phyloP scores from a whole-genome alignment of 441 rosid species.

The Pelargonium myrrhifolium region DNA sequence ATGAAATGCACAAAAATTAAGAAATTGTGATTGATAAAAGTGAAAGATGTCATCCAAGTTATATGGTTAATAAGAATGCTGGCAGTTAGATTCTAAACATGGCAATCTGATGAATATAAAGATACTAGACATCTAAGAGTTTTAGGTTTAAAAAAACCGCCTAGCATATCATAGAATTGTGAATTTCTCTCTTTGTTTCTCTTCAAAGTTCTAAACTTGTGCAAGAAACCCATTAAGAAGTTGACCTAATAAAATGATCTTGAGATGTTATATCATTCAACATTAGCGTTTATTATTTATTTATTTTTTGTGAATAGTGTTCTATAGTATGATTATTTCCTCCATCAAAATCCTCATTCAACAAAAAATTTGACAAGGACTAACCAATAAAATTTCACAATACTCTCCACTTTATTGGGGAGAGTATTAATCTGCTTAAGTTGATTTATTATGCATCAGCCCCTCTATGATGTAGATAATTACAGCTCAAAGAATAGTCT shows the following conservation, averaged over 20 bases:
- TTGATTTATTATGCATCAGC: neutral
- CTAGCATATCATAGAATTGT: neutral
- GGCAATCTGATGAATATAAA: neutral
- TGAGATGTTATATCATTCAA: neutral
- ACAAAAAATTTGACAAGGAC: neutral
- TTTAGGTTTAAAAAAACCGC: neutral
- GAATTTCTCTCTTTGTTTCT: neutral
- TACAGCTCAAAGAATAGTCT: neutral
- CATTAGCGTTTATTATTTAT: neutral
- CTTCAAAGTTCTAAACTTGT: neutral
- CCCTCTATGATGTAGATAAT: neutral
- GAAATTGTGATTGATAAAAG: constrained; percentile 10
- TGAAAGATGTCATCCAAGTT: neutral
- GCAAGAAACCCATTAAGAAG: neutral
- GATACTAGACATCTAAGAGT: neutral
- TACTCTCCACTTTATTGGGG: neutral
- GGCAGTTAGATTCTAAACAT: neutral
- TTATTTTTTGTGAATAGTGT: too few relatives aligned
- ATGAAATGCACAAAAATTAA: constrained; percentile 4
- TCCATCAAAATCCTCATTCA: neutral
- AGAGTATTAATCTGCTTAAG: neutral
- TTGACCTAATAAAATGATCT: neutral
- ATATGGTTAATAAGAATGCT: neutral
- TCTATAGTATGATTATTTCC: neutral
- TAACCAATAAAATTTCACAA: neutral